Base-by-base conservation (phyloP, 768 basidiomycete genomes). In the Fomitopsis serialis region DNA sequence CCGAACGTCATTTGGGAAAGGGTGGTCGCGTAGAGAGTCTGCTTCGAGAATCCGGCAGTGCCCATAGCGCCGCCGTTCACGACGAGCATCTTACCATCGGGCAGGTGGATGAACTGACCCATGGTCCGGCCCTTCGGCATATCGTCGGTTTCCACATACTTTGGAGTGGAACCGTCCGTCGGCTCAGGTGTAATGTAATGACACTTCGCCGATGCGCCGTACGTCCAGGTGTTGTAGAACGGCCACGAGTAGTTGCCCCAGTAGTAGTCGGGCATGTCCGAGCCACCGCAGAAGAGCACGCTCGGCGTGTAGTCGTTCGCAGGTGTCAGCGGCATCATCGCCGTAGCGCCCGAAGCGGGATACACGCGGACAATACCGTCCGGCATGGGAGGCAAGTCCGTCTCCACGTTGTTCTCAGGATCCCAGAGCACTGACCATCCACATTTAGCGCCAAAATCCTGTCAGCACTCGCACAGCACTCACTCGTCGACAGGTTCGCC, bases 311-410 rank as follows among this genome's bases (percentile, higher is more conserved):
- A 98, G 65, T 90, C 87, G 72, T 96, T 97, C 23, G 77, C 86
- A 4, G 89, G 87, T 1, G 90, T 95, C 17, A 98, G 77, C 7
- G 95, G 95, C 0, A 98, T 78, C 87, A 98, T 92, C 37, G 88
- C 88, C 2, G 78, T 79, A 0, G 87, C 95, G 29, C 90, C 92
- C 9, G 92, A 92, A 0, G 88, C 95, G 9, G 93, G 93, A 63
- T 95, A 95, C 3, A 92, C 88, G 27, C 92, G 86, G 21, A 80
- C 82, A 43, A 95, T 82, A 42, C 75, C 71, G 27, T 74, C 73
- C 1, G 89, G 89, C 87, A 89, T 90, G 56, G 79, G 69, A 2
- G 89, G 89, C 11, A 91, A 76, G 2, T 73, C 71, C 0, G 76
- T 82, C 65, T 89, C 87, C 3, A 66, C 50, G 63, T 89, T 88